phyloP scores from a whole-genome alignment of 192 early-diverging fungal species.

The Backusella luteola region DNA sequence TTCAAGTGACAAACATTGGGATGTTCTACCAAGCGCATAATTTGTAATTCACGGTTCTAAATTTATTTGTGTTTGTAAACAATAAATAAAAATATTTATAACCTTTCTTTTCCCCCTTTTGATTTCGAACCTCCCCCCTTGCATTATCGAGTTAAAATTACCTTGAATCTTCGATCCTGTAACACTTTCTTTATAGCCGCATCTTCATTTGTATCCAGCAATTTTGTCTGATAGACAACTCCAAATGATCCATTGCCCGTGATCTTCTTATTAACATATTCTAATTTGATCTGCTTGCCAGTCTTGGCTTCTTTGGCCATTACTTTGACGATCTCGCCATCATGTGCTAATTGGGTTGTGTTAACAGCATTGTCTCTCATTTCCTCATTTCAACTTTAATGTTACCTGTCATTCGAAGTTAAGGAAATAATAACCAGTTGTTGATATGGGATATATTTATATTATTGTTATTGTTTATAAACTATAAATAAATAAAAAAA shows the following conservation, averaged over 20 bases:
- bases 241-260: conserved; percentile 98
- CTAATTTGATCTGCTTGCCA: conserved; percentile 80
- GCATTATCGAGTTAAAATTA: conserved; percentile 26
- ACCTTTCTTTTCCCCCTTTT: no score
- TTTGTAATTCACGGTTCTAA: conserved; percentile 88
- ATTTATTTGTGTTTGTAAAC: background rate
- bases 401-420: background rate
- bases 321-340: conserved; percentile 52
- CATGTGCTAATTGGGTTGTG: background rate
- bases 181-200: conserved; percentile 97
- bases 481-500: no score
- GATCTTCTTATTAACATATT: conserved; percentile 91
- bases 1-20: conserved; percentile 90
- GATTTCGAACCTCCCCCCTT: background rate
- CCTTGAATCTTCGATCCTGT: conserved; percentile 98
- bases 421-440: background rate
- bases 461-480: no score
- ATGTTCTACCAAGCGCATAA: conserved; percentile 90
- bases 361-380: background rate
- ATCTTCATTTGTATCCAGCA: conserved; percentile 75
- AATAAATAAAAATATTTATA: background rate
- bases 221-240: conserved; percentile 93
- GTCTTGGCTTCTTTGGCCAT: conserved; percentile 85
- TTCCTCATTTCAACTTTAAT: background rate
- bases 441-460: no score